Conservation (phyloP, 257 asterid species). For the Solanum commersonii region DNA sequence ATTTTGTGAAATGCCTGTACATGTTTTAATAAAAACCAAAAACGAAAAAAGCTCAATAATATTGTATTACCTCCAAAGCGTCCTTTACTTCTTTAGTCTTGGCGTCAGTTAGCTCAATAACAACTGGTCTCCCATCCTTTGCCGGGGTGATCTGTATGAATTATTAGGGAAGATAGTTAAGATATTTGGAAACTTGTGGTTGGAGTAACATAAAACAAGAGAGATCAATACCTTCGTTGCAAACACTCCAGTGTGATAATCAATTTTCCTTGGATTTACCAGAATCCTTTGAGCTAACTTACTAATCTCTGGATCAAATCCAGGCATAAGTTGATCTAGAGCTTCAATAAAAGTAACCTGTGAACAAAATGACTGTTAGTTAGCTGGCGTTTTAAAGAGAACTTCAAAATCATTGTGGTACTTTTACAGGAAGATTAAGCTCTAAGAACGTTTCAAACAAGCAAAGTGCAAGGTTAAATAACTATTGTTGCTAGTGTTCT, state of each 20-base stretch:
- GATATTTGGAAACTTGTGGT: neutral
- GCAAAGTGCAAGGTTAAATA: neutral
- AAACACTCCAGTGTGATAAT: conserved; percentile 77
- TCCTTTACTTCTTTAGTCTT: conserved; percentile 92
- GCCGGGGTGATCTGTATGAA: conserved; percentile 75
- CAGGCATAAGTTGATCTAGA: conserved; percentile 91
- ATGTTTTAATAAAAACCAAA: neutral
- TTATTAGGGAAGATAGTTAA: neutral
- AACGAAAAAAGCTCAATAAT: neutral
- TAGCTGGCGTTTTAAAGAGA: neutral
- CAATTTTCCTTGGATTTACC: conserved; percentile 77
- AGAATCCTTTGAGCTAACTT: conserved; percentile 87
- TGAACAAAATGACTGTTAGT: neutral
- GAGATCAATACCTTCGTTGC: conserved; percentile 68
- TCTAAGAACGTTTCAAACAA: neutral
- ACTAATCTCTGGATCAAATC: conserved; percentile 92
- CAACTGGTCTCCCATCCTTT: conserved; percentile 91
- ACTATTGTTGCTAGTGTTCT: neutral
- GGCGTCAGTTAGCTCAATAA: conserved; percentile 91
- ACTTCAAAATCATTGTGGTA: neutral
- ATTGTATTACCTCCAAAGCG: conserved; percentile 52
- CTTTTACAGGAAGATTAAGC: neutral
- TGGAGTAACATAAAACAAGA: neutral
- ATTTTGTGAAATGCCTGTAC: neutral
- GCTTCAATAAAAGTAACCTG: conserved; percentile 95